phyloP scores from a whole-genome alignment of 352 stramenopile species.

The Plasmopara halstedii region DNA sequence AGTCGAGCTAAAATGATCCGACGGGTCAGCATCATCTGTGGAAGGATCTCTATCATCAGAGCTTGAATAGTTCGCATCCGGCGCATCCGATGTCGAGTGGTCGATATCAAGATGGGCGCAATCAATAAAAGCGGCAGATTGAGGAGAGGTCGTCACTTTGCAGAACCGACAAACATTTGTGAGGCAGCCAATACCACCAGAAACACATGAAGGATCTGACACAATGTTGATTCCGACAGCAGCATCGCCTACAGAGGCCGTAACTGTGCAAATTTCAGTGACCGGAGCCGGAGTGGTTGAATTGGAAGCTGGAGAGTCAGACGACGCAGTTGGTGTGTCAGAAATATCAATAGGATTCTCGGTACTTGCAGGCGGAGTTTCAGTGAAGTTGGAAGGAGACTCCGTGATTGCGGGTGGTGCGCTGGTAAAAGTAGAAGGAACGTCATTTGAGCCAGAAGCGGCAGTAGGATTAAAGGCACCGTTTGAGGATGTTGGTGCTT shows the following conservation, averaged over 20 bases:
- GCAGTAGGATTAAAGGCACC: neutral
- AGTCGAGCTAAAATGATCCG: neutral
- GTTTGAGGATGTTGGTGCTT: neutral
- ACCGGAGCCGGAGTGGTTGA: constrained; percentile 1
- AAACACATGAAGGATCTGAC: constrained; percentile 15
- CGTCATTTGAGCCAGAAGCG: neutral
- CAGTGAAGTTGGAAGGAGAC: constrained; percentile 3
- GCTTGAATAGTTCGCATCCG: neutral
- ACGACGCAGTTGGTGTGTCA: neutral
- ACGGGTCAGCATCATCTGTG: neutral
- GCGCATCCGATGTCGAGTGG: neutral
- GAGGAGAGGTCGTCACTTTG: constrained; percentile 4
- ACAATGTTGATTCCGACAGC: constrained; percentile 22
- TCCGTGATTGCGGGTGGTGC: neutral
- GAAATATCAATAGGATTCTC: constrained; percentile 1
- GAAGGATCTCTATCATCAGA: neutral
- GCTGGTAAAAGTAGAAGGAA: constrained; percentile 3
- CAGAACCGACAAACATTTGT: constrained; percentile 15
- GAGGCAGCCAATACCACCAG: constrained; percentile 12
- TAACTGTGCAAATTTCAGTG: constrained; percentile 6
- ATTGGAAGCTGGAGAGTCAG: neutral
- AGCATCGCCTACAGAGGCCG: constrained; percentile 17
- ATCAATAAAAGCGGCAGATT: constrained; percentile 5
- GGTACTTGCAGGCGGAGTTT: neutral
- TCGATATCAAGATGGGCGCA: neutral